Evolutionary conservation across 164 flowering plant genomes (phyloP), one percentile per base, ranked within the genome.

Genomic region (Stephania cephalantha): DNA sequence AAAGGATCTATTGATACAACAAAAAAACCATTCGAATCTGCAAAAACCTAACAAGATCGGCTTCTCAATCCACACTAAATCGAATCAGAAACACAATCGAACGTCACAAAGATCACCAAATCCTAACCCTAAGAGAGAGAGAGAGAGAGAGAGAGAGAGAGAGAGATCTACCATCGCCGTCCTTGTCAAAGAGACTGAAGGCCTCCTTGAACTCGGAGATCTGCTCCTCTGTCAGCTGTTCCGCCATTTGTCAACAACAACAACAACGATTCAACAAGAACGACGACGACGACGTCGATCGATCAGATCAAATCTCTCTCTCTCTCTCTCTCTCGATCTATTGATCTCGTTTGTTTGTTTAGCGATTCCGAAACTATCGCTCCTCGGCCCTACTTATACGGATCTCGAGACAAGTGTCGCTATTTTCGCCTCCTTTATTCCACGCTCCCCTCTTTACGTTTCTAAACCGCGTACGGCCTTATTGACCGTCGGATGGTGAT

Each of bases 181-280:
- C 85, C 76, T 82, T 82, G 76, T 82, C 85, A 15, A 82, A 82
- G 22, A 82, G 83, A 74, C 85, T 82, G 66, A 82, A 82, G 45
- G 85, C 85, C 61, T 82, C 85, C 82, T 82, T 82, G 78, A 82
- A 82, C 79, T 82, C 85, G 29, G 83, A 78, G 79, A 82, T 82
- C 82, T 82, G 85, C 48, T 82, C 85, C 72, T 82, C 85, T 6
- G 85, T 82, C 5, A 82, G 77, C 53, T 81, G 85, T 64, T 82
- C 85, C 17, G 85, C 85, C 85, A 82, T 82, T 73, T 35, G 11
- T 11, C 42, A 64, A n/a, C 9, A 64, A 64, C n/a, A 64, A 64
- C n/a, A 35, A 63, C 55, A 12, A 53, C 13, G 5, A 53, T 4
- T 11, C 61, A 12, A 53, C 13, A 53, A 53, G n/a, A 53, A 53